Evolutionary conservation across 805 yeast genomes (phyloP).

Genomic region (Zygoascus biomembranicola): DNA sequence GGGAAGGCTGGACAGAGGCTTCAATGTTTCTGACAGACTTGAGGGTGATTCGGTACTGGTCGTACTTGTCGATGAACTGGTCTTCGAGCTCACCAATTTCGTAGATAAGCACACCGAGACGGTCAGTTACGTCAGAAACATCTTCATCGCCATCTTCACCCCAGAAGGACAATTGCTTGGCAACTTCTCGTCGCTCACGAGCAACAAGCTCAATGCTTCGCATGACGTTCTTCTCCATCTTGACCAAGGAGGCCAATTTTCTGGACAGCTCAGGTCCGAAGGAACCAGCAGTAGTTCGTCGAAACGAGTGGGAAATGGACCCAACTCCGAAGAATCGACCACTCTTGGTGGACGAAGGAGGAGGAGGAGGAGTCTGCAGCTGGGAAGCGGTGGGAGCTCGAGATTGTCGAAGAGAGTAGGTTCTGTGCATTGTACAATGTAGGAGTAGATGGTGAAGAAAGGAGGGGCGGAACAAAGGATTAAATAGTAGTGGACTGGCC

Average conservation of each 20-base stretch:
- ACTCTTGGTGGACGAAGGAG: conserved; percentile 79
- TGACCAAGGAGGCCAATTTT: conserved; percentile 83
- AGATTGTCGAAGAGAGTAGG: conserved; percentile 88
- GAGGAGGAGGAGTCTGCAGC: conserved; percentile 90
- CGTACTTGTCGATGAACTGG: conserved; percentile 96
- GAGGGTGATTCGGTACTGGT: conserved; percentile 92
- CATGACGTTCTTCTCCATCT: conserved; percentile 94
- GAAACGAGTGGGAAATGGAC: conserved; percentile 34
- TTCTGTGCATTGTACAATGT: conserved; percentile 71
- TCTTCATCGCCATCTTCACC: conserved; percentile 98
- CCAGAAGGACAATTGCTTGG: conserved; percentile 95
- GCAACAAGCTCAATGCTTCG: conserved; percentile 90
- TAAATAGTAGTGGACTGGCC: not conserved
- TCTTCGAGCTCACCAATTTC: conserved; percentile 98
- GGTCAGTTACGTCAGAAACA: conserved; percentile 93
- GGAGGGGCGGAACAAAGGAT: not conserved
- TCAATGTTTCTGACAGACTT: conserved; percentile 94
- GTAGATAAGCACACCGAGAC: conserved; percentile 89
- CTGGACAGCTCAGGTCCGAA: conserved; percentile 93
- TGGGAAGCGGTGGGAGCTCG: conserved; percentile 98
- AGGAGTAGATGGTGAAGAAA: not conserved
- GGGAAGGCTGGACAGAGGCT: conserved; percentile 95
- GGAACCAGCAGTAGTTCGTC: conserved; percentile 82
- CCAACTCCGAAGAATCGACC: conserved; percentile 87
- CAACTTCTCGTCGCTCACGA: conserved; percentile 90